Evolutionary conservation across 108 stramenopile genomes (phyloP), one percentile per base, ranked within the genome.

Genomic region (Bacterosira constricta): DNA sequence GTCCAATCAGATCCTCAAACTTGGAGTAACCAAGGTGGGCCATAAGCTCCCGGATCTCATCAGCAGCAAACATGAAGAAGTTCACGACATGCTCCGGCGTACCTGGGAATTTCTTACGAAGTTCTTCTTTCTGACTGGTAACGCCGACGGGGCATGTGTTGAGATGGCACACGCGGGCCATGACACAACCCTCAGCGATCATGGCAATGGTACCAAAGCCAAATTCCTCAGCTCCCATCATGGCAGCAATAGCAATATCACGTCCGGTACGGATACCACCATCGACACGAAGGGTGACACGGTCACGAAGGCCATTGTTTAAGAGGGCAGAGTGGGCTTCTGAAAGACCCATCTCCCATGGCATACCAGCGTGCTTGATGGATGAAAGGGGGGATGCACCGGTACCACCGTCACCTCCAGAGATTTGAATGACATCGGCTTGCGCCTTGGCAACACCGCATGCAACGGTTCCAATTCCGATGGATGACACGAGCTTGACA

Each of bases 41-140:
- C 85, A 91, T 83, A 27, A 91, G 67, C 55, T 87, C 80, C 45
- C 98, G 86, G 31, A 93, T 68, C 69, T 97, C 96, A 69, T 96
- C 96, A 32, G 96, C 96, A 60, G 96, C 91, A 85, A 96, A 91
- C 60, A 88, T 83, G 77, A 98, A 97, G 83, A 94, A 99, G 83
- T 96, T 95, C 11, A 97, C 95, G 21, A 99, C 97, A 77, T 98
- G 95, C 82, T 98, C 97, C 9, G 98, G 97, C 61, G 96, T 93
- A 44, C 98, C 98, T 34, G 90, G 94, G 69, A 97, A 97, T 77
- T 96, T 97, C 71, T 90, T 90, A 30, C 98, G 83, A 21, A 98
- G 87, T 64, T 97, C 90, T 76, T 96, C 95, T 80, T 98, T 97
- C 59, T 98, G 97, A 73, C 91, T 92, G 8, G 97, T 96, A 25